Conservation (phyloP, 768 basidiomycete genomes). For the Calvatia gigantea region DNA sequence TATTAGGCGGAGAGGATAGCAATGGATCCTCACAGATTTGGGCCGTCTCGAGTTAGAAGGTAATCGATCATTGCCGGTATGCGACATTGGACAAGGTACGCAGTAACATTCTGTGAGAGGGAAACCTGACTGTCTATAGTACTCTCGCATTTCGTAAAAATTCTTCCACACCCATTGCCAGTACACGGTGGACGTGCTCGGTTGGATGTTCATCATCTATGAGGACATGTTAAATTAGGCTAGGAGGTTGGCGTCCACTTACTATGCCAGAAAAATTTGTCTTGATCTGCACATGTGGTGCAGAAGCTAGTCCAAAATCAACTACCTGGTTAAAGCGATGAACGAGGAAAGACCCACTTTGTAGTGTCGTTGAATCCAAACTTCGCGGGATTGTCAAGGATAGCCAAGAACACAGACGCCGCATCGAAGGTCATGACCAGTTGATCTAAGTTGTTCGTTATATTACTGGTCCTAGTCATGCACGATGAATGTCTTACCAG, state of each 20-base stretch:
- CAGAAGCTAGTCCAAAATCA: neutral
- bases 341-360: neutral
- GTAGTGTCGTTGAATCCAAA: slow-evolving; percentile 2
- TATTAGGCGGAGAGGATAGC: neutral
- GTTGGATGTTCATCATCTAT: slow-evolving; percentile 3
- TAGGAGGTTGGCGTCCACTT: neutral
- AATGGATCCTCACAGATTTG: too few relatives aligned
- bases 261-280: slow-evolving; percentile 2
- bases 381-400: neutral
- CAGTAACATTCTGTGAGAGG: too few relatives aligned
- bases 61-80: too few relatives aligned
- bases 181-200: neutral
- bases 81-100: too few relatives aligned
- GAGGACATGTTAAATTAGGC: neutral
- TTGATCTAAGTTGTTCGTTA: neutral
- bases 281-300: neutral
- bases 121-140: neutral
- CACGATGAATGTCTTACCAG: neutral
- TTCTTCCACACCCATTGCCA: neutral
- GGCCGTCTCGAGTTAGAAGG: too few relatives aligned
- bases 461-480: neutral
- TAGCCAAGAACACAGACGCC: neutral
- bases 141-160: neutral
- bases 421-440: neutral
- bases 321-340: too few relatives aligned